Evolutionary conservation across 176 grass and related monocot species (phyloP).

Genomic region (Cocos nucifera): DNA sequence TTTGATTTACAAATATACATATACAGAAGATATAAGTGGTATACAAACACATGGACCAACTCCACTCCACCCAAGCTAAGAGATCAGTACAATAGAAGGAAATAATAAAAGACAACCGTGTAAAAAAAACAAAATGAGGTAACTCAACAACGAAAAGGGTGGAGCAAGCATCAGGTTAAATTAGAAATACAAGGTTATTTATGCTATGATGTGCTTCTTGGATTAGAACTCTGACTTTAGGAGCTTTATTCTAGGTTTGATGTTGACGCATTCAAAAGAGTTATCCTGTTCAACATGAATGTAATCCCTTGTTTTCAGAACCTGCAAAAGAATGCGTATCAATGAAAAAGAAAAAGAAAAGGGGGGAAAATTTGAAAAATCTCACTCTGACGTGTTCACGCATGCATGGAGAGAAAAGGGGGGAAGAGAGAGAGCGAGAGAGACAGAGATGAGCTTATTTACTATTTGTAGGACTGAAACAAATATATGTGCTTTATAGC

Average conservation of each 20-base stretch:
- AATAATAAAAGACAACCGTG: neutral
- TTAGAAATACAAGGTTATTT: neutral
- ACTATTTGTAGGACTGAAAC: no score
- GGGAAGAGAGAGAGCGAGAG: no score
- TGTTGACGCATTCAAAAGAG: slow-evolving; percentile 48
- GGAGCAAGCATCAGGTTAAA: neutral
- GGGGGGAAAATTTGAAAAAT: neutral
- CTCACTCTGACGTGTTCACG: no score
- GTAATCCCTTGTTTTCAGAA: slow-evolving; percentile 89
- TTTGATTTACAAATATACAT: slow-evolving; percentile 15
- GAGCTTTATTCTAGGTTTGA: slow-evolving; percentile 78
- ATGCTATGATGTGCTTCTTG: neutral
- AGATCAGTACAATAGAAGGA: neutral
- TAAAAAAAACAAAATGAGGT: neutral
- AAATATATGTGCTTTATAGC: no score
- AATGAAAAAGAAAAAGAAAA: neutral
- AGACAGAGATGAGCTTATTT: no score
- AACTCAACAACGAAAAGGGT: neutral
- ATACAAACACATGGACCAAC: neutral
- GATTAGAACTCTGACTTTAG: slow-evolving; percentile 87
- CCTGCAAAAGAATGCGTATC: slow-evolving; percentile 26
- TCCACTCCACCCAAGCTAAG: neutral
- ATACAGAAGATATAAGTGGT: neutral
- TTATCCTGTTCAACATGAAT: slow-evolving; percentile 72
- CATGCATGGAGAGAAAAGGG: no score